These are phyloP conservation scores for Aureobasidium leucospermi DNA, from an alignment of 2,329 filamentous ascomycete genomes.

Conservation along the genomic window DNA sequence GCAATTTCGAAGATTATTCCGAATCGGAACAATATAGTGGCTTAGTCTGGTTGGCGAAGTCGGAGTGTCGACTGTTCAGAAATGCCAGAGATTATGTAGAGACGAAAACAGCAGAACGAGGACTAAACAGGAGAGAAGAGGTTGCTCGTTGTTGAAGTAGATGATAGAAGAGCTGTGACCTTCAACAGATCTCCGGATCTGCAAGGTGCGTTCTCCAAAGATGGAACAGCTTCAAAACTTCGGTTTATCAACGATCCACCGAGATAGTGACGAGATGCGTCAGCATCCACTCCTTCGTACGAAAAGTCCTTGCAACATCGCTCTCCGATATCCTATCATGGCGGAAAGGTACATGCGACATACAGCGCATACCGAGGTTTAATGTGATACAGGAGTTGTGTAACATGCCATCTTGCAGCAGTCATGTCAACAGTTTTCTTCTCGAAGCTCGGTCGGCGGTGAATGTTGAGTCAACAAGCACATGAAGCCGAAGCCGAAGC, in stretches of 20 bases:
- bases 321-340: background rate
- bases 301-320: background rate
- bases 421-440: background rate
- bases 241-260: background rate
- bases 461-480: conserved; percentile 2
- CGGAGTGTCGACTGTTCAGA: too few species aligned
- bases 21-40: too few species aligned
- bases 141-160: background rate
- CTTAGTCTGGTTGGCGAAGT: too few species aligned
- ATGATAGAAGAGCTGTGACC: background rate
- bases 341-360: background rate
- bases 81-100: background rate
- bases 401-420: background rate
- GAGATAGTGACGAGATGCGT: background rate
- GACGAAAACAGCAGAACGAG: background rate
- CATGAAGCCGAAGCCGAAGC: background rate
- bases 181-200: conserved; percentile 4
- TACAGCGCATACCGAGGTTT: background rate
- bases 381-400: background rate
- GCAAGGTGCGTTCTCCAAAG: background rate
- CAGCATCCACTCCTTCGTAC: background rate
- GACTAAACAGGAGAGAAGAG: background rate
- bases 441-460: background rate
- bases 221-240: background rate
- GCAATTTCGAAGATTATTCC: too few species aligned